These are phyloP conservation scores for Escovopsis sp. DNA, from an alignment of 2,329 filamentous ascomycete genomes.

Conservation along the genomic window DNA sequence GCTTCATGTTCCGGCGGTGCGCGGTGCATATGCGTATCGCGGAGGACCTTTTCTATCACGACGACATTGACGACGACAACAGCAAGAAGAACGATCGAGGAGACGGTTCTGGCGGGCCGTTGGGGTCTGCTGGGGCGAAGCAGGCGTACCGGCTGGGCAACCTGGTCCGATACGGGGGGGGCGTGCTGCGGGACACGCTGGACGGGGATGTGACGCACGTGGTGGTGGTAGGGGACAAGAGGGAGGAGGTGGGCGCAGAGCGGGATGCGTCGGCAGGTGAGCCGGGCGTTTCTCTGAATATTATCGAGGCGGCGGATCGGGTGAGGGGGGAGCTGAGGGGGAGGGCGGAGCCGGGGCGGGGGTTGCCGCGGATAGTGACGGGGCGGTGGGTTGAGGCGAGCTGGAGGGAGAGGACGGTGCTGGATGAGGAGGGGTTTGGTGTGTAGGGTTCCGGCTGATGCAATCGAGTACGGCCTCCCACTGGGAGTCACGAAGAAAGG, in stretches of 20 bases:
- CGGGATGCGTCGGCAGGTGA: too few relatives aligned
- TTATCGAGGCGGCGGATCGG: slow-evolving; percentile 22
- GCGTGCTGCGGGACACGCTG: slow-evolving; percentile 34
- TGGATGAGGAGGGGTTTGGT: slow-evolving; percentile 60
- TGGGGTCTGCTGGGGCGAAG: slow-evolving; percentile 14
- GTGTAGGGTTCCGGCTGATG: slow-evolving; percentile 10
- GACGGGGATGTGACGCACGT: slow-evolving; percentile 56
- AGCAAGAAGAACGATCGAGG: too few relatives aligned
- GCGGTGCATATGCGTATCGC: slow-evolving; percentile 25
- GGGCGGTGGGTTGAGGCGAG: slow-evolving; percentile 62
- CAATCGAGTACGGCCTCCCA: too few relatives aligned
- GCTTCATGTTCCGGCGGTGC: slow-evolving; percentile 36
- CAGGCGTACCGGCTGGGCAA: slow-evolving; percentile 32
- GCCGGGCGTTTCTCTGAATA: slow-evolving; percentile 23
- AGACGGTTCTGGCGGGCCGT: too few relatives aligned
- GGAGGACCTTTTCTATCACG: too few relatives aligned
- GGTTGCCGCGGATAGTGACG: slow-evolving; percentile 53
- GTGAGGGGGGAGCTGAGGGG: slow-evolving; percentile 31
- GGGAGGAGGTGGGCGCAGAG: too few relatives aligned
- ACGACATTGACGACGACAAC: too few relatives aligned
- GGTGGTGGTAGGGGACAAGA: slow-evolving; percentile 33
- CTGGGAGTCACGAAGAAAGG: too few relatives aligned
- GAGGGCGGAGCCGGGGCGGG: slow-evolving; percentile 27
- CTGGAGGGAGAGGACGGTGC: slow-evolving; percentile 60
- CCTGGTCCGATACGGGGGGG: slow-evolving; percentile 55